Evolutionary conservation across 257 asterid species (phyloP).

Genomic region (Solanum gracilifrons): DNA sequence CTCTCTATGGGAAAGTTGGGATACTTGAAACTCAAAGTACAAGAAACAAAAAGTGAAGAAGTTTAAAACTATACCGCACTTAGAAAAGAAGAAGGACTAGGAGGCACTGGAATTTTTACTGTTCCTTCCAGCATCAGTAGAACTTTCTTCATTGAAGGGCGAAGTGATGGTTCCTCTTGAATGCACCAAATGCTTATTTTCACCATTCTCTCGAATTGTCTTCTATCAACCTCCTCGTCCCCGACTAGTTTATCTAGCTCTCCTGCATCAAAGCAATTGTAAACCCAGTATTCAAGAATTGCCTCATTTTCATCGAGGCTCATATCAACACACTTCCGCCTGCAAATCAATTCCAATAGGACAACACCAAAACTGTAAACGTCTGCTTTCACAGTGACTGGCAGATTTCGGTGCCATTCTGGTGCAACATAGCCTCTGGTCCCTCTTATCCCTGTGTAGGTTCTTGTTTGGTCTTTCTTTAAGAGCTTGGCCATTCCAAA

Average conservation of each 20-base stretch:
- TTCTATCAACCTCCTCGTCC: constrained; percentile 18
- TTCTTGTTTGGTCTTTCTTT: constrained; percentile 39
- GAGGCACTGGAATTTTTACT: too few species aligned
- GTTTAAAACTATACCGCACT: constrained; percentile 8
- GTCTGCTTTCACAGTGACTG: constrained; percentile 46
- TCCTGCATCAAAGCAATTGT: constrained; percentile 12
- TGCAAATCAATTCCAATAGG: constrained; percentile 34
- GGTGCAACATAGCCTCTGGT: constrained; percentile 46
- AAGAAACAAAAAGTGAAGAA: neutral
- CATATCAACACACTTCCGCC: constrained; percentile 20
- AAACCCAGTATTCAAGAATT: constrained; percentile 38
- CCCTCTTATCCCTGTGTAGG: constrained; percentile 39
- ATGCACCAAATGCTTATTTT: constrained; percentile 49
- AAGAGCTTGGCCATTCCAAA: constrained; percentile 50
- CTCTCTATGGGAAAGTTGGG: neutral
- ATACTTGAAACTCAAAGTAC: neutral
- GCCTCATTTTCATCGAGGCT: constrained; percentile 24
- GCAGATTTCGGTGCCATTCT: constrained; percentile 34
- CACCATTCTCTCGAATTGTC: constrained; percentile 23
- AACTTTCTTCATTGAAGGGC: constrained; percentile 38
- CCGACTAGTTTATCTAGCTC: constrained; percentile 11
- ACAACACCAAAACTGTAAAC: constrained; percentile 50
- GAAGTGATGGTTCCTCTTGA: constrained; percentile 36
- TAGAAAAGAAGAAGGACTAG: constrained; percentile 11
- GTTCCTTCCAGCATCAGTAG: too few species aligned